Conservation (phyloP, 495 filamentous ascomycete species). For the Diplogelasinospora grovesii region DNA sequence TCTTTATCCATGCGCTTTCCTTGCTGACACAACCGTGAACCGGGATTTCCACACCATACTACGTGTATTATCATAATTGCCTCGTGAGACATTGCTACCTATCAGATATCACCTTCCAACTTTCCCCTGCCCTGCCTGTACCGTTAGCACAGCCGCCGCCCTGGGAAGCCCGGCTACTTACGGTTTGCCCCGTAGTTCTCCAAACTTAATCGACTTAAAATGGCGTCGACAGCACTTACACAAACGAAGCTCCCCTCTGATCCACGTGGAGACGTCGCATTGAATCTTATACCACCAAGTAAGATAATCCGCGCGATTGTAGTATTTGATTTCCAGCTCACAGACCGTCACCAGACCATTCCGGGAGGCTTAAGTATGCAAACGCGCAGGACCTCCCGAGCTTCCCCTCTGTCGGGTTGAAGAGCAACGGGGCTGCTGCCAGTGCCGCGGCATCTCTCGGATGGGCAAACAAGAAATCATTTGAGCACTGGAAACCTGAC, state of each 20-base stretch:
- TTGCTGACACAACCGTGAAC: too few relatives aligned
- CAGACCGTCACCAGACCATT: slow-evolving; percentile 21
- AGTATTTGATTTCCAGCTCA: slow-evolving; percentile 12
- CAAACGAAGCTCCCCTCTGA: slow-evolving; percentile 3
- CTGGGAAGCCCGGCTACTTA: background rate
- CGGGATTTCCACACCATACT: too few relatives aligned
- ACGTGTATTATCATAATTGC: too few relatives aligned
- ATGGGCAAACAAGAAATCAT: slow-evolving; percentile 57
- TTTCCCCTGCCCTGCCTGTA: too few relatives aligned
- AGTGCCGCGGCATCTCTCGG: slow-evolving; percentile 67
- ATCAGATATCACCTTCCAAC: too few relatives aligned
- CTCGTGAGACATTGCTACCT: too few relatives aligned
- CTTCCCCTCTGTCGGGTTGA: slow-evolving; percentile 58
- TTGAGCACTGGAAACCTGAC: slow-evolving; percentile 53
- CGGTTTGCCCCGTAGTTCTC: too few relatives aligned
- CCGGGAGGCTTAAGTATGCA: slow-evolving; percentile 61
- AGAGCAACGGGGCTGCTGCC: slow-evolving; percentile 57
- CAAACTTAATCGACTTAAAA: background rate
- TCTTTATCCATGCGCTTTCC: too few relatives aligned
- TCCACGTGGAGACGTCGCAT: too few relatives aligned
- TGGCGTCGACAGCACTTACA: slow-evolving; percentile 8
- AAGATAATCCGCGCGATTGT: slow-evolving; percentile 1
- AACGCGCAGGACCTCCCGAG: slow-evolving; percentile 60
- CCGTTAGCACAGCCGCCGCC: background rate
- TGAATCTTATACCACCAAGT: too few relatives aligned